Conservation (phyloP, 306 rosid genomes). For the Acacia melanoxylon region DNA sequence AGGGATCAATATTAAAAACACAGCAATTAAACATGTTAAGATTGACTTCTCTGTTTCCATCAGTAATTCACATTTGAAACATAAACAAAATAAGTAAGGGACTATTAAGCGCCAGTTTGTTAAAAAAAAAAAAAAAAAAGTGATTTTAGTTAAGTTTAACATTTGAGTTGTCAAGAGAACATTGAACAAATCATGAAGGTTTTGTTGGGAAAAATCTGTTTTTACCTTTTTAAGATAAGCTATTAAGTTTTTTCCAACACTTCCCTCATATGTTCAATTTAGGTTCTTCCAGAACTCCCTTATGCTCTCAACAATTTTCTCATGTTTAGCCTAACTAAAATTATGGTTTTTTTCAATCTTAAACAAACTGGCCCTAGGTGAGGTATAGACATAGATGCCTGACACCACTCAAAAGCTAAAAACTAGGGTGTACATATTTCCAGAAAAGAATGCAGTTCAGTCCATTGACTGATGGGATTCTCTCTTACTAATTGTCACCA, state of each 20-base stretch:
- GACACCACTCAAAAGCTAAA: background rate
- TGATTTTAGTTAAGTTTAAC: background rate
- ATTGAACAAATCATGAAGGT: background rate
- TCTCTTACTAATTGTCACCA: background rate
- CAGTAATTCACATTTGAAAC: background rate
- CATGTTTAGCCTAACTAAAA: background rate
- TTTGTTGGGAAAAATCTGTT: background rate
- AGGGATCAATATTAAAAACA: background rate
- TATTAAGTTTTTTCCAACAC: background rate
- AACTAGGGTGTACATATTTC: background rate
- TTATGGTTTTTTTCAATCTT: background rate
- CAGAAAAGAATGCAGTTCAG: background rate
- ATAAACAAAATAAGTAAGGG: background rate
- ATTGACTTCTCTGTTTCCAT: background rate
- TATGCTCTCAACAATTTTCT: background rate
- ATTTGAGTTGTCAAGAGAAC: background rate
- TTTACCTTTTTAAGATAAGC: background rate
- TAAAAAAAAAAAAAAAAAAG: no score
- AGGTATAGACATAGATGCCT: background rate
- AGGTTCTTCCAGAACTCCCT: background rate
- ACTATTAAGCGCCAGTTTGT: background rate
- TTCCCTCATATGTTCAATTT: background rate
- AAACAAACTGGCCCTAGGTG: background rate
- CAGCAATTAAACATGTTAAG: background rate
- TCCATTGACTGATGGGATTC: background rate